A percentile compares a stretch with the other conserved stretches of the same genome.
Conservation (phyloP, 78 protist species). For the Pigoraptor vietnamica region DNA sequence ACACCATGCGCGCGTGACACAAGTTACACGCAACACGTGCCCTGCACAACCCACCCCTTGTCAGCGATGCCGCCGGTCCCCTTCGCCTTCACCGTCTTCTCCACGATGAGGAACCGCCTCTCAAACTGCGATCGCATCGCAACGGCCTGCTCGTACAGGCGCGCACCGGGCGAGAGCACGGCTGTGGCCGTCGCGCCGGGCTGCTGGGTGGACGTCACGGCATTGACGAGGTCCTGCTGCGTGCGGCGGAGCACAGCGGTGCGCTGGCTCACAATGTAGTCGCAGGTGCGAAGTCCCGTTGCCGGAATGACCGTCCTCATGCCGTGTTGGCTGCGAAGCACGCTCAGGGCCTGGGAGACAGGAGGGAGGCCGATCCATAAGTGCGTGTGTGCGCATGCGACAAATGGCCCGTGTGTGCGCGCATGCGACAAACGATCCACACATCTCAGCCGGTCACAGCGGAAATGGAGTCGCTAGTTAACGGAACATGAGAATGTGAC, state of each 20-base stretch:
- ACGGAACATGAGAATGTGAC: too few relatives aligned
- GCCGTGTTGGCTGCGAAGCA: neutral
- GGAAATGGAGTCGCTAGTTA: too few relatives aligned
- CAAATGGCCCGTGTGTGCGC: too few relatives aligned
- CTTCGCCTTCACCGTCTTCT: neutral
- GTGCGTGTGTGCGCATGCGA: too few relatives aligned
- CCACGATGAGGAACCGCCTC: neutral
- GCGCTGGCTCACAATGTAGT: neutral
- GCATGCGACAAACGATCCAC: too few relatives aligned
- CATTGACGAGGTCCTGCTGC: neutral
- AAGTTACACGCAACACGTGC: too few relatives aligned
- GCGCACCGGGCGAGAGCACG: neutral
- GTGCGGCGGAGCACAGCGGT: neutral
- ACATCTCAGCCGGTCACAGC: too few relatives aligned
- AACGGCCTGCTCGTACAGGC: neutral
- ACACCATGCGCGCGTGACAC: too few relatives aligned
- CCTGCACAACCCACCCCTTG: neutral
- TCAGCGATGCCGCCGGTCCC: neutral
- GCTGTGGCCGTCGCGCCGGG: neutral
- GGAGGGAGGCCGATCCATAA: too few relatives aligned
- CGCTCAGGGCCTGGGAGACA: neutral
- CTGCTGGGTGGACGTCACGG: too few relatives aligned
- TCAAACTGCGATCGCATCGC: neutral
- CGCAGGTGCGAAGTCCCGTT: neutral
- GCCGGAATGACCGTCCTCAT: neutral